A percentile compares a stretch with the other conserved stretches of the same genome.
Evolutionary conservation across 192 early-diverging fungal species (phyloP).

Genomic region (Dimargaris xerosporica): DNA sequence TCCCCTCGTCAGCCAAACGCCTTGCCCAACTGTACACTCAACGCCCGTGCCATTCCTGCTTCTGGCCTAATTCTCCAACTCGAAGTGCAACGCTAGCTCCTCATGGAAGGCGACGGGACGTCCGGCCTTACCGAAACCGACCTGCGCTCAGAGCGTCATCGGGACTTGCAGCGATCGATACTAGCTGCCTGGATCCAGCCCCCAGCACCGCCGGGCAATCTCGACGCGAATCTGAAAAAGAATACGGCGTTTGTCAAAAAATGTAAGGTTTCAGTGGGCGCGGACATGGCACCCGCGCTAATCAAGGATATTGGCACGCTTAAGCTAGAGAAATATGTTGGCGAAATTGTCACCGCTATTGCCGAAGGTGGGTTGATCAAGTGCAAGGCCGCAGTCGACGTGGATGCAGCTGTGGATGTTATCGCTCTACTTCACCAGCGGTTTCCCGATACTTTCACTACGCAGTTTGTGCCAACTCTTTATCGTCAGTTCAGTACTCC

Average conservation of each 20-base stretch:
- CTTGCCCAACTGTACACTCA: too few relatives aligned
- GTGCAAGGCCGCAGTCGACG: constrained; percentile 54
- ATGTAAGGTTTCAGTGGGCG: constrained; percentile 56
- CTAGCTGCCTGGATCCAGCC: background rate
- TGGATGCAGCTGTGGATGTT: constrained; percentile 67
- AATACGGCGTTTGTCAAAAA: constrained; percentile 93
- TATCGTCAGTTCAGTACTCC: constrained; percentile 44
- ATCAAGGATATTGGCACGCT: constrained; percentile 67
- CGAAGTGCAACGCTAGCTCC: too few relatives aligned
- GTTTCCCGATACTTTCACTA: constrained; percentile 70
- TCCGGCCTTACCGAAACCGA: too few relatives aligned
- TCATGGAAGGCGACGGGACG: too few relatives aligned
- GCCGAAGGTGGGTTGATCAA: constrained; percentile 50
- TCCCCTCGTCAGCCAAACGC: too few relatives aligned
- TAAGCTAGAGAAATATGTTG: constrained; percentile 93
- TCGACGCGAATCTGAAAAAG: constrained; percentile 96
- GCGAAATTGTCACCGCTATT: constrained; percentile 75
- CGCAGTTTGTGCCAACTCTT: constrained; percentile 45
- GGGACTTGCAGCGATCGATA: too few relatives aligned
- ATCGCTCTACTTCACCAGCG: constrained; percentile 74
- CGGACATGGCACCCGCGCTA: constrained; percentile 46
- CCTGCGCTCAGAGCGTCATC: too few relatives aligned
- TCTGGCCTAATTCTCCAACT: too few relatives aligned
- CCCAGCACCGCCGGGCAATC: constrained; percentile 19
- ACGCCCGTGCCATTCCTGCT: too few relatives aligned